Evolutionary conservation across 1,284 basidiomycete species (phyloP), one percentile per base, ranked within the genome.

Genomic region (Mixia osmundae): DNA sequence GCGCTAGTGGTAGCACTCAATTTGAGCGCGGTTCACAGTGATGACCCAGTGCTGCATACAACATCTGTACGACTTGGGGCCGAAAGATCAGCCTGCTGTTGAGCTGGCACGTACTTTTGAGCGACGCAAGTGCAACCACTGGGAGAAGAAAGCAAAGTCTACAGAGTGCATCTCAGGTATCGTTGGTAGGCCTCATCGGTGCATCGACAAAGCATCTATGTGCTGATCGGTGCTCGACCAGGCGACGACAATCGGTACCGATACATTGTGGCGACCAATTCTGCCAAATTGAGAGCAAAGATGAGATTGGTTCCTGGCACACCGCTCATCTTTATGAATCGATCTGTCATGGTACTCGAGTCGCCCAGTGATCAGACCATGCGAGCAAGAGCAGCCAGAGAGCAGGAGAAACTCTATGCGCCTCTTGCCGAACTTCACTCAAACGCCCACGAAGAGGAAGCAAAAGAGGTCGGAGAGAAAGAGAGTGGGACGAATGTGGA

Each of bases 11-110:
- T 29, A 29, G 21, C 12, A 3, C 25, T 40, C 25, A n/a, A 7
- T 30, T 15, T 26, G 12, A n/a, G n/a, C 12, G 23, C 15, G 4
- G 10, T 12, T 12, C 14, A 42, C 52, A 89, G 83, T 94, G 83
- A 89, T 94, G 54, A 89, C 85, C 0, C 85, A 91, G 54, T 94
- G 85, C 54, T 83, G 75, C 52, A 78, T 94, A 36, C 72, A 83
- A 46, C 76, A 80, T 50, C 63, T 94, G 2, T 94, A 91, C 57
- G 63, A 76, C 2, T 66, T 73, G 40, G 80, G 78, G 12, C 68
- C 66, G 40, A 53, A 63, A 3, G 64, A 66, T 22, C 80, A 89
- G 50, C 56, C 64, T 1, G 68, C 71, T 1, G 72, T 82, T 0
- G 75, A 89, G 51, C 64, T 91, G 29, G 87, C 89, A 1, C 95